Evolutionary conservation across 2,329 filamentous ascomycete species (phyloP).

Genomic region (Pestalotiopsis sp.): DNA sequence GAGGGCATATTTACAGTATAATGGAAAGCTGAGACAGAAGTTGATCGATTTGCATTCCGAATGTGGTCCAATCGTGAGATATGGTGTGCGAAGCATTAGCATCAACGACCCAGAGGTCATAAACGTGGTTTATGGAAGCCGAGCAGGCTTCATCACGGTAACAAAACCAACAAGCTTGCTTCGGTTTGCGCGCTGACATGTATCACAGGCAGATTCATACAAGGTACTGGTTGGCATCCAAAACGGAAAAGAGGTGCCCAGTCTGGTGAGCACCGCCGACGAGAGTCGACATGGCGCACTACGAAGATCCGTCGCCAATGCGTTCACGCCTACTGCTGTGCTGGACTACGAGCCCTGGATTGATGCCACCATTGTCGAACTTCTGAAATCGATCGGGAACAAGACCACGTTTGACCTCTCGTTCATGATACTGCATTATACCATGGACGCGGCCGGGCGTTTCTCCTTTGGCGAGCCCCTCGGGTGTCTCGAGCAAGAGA

Average conservation of each 20-base stretch:
- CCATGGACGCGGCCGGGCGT: conserved; percentile 24
- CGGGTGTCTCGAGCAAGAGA: conserved; percentile 23
- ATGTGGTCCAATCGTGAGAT: conserved; percentile 26
- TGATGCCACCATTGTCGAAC: conserved; percentile 24
- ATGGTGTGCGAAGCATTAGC: conserved; percentile 26
- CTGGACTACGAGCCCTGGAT: conserved; percentile 27
- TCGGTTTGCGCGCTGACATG: background rate
- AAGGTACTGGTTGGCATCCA: conserved; percentile 23
- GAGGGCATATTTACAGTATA: conserved; percentile 26
- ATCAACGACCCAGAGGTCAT: conserved; percentile 29
- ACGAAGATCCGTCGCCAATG: conserved; percentile 26
- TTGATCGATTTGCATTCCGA: conserved; percentile 23
- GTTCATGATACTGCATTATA: conserved; percentile 23
- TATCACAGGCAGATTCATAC: conserved; percentile 25
- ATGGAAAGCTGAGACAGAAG: conserved; percentile 24
- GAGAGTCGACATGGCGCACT: conserved; percentile 25
- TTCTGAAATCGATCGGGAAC: conserved; percentile 17
- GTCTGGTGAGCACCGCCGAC: conserved; percentile 25
- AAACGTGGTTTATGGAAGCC: conserved; percentile 26
- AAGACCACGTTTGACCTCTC: conserved; percentile 23
- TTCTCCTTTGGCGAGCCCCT: conserved; percentile 25
- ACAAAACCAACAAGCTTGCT: background rate
- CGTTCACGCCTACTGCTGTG: conserved; percentile 24
- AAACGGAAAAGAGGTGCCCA: conserved; percentile 28
- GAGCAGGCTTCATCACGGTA: conserved; percentile 26